phyloP scores from a whole-genome alignment of 2,329 filamentous ascomycete genomes.

The Hymenoscyphus occultus region DNA sequence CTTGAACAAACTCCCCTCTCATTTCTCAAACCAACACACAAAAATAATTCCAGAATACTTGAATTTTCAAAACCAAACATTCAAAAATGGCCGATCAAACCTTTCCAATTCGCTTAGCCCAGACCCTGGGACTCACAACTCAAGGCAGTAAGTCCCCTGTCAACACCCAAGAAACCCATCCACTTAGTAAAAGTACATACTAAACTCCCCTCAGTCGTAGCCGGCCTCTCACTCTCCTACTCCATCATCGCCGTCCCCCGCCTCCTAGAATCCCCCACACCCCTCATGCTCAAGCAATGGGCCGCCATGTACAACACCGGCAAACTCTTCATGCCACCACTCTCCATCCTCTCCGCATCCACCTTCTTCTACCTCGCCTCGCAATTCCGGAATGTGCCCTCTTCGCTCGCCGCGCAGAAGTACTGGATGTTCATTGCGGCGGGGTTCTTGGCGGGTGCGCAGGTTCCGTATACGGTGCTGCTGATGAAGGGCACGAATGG shows the following conservation, averaged over 20 bases:
- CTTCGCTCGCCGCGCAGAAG: neutral
- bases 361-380: constrained; percentile 42
- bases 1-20: neutral
- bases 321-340: neutral
- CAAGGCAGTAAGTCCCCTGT: constrained; percentile 3
- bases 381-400: constrained; percentile 4
- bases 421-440: constrained; percentile 27
- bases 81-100: constrained; percentile 6
- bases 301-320: constrained; percentile 36
- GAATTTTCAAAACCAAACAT: neutral
- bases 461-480: constrained; percentile 51
- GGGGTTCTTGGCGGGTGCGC: constrained; percentile 43
- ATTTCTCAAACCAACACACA: neutral
- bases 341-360: constrained; percentile 28
- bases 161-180: neutral
- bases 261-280: constrained; percentile 53
- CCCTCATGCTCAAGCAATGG: constrained; percentile 56
- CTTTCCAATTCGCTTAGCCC: constrained; percentile 43
- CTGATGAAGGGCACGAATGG: constrained; percentile 48
- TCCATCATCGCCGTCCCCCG: constrained; percentile 49
- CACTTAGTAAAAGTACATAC: neutral
- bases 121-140: constrained; percentile 49
- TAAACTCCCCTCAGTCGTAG: neutral
- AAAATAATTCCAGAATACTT: neutral
- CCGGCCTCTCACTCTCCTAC: constrained; percentile 22